Evolutionary conservation across 2,329 filamentous ascomycete genomes (phyloP).

Genomic region (Pseudocercospora vitis): DNA sequence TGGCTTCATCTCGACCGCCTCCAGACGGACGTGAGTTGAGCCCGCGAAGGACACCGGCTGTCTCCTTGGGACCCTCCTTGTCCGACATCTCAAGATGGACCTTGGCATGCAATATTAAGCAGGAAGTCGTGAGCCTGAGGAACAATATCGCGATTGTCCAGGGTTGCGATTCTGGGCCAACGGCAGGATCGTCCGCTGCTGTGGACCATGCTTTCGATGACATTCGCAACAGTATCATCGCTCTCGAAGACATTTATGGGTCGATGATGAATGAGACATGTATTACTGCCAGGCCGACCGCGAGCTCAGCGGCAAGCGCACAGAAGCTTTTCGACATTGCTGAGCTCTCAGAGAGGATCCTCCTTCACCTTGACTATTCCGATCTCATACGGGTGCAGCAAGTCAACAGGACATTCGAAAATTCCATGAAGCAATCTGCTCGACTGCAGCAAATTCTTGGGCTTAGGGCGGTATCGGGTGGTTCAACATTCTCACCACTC

Average conservation of each 20-base stretch:
- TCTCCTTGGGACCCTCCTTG: not conserved
- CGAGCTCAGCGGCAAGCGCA: slow-evolving; percentile 1
- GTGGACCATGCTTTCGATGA: not conserved
- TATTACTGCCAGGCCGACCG: slow-evolving; percentile 8
- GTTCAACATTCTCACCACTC: slow-evolving; percentile 11
- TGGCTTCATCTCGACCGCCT: too few relatives aligned
- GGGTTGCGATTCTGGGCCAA: not conserved
- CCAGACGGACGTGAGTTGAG: too few relatives aligned
- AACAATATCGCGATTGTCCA: not conserved
- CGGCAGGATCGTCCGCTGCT: not conserved
- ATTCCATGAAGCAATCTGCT: slow-evolving; percentile 6
- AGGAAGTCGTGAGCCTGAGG: not conserved
- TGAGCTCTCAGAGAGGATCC: slow-evolving; percentile 18
- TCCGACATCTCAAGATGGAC: not conserved
- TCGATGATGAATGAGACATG: not conserved
- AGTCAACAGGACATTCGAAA: slow-evolving; percentile 9
- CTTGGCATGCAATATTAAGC: slow-evolving; percentile 1
- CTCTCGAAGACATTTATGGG: not conserved
- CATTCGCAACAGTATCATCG: not conserved
- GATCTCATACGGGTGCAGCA: slow-evolving; percentile 4
- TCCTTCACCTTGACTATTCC: slow-evolving; percentile 8
- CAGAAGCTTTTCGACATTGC: slow-evolving; percentile 8
- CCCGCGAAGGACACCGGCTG: too few relatives aligned
- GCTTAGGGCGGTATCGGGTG: not conserved
- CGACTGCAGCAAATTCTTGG: slow-evolving; percentile 10